Base-by-base conservation (phyloP, 208 protist species). In the Trypanosoma lewisi region DNA sequence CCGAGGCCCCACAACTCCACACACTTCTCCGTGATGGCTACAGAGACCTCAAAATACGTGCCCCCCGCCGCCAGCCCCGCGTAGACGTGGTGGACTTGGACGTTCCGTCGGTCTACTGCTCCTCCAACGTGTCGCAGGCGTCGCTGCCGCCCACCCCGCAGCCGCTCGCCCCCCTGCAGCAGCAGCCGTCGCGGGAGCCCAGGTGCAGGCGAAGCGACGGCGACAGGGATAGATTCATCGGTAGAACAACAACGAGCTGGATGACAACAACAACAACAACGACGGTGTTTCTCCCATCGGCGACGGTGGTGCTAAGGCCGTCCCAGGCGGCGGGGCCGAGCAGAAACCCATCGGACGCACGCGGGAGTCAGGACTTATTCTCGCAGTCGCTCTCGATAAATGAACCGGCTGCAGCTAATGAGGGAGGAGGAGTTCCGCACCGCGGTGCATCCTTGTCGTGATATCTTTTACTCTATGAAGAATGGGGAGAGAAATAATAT, bases 251-350 rank as follows among this genome's bases (percentile, higher is more conserved):
- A 0, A 58, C 73, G 36, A 75, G 68, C 33, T 88, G 77, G 82
- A 63, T 88, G 5, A 75, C 71, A 2, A 84, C 82, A 9, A 84
- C 76, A 50, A 88, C 78, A 6, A 75, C 64, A 12, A 88, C 78
- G 0, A 78, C 75, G 0, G 75, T 84, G 12, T 70, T 73, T n/a
- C 57, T 85, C 28, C 75, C 82, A n/a, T 51, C 71, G 4, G 75
- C 70, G 21, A 72, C 47, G 16, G 57, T 78, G 59, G 69, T 63
- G 30, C 42, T 79, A 23, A 31, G 70, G 23, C 45, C 1, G 12
- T 39, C 7, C 2, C 56, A 54, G n/a, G 37, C 48, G 36, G 55
- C 41, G 53, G 51, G 30, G 42, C n/a, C n/a, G n/a, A n/a, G n/a
- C n/a, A n/a, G n/a, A n/a, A n/a, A n/a, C n/a, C n/a, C n/a, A n/a